phyloP scores from a whole-genome alignment of 805 yeast species.

The Pichia heedii region DNA sequence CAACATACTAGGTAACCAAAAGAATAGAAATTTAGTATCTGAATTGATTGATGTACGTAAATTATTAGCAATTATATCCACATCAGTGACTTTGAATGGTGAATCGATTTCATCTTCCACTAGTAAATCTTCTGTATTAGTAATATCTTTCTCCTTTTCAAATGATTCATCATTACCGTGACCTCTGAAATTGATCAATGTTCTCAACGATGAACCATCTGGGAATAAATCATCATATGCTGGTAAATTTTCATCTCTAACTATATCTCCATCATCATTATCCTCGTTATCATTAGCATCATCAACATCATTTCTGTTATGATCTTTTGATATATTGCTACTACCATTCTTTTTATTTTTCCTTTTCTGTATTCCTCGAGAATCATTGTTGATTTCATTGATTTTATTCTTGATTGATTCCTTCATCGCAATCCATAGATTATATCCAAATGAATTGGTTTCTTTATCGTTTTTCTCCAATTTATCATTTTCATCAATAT shows the following conservation, averaged over 20 bases:
- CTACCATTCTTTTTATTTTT: not conserved
- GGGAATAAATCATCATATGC: constrained; percentile 73
- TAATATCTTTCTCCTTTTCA: not conserved
- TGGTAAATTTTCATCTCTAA: constrained; percentile 50
- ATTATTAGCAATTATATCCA: constrained; percentile 18
- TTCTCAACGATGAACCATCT: constrained; percentile 26
- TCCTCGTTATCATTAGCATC: constrained; percentile 19
- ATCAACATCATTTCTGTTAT: not conserved
- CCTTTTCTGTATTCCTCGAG: not conserved
- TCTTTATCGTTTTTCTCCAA: not conserved
- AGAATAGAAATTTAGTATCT: constrained; percentile 78
- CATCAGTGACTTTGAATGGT: constrained; percentile 2
- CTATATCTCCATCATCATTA: constrained; percentile 28
- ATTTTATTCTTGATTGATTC: constrained; percentile 17
- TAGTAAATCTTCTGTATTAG: not conserved
- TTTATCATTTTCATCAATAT: not conserved
- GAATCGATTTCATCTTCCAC: not conserved
- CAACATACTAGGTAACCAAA: constrained; percentile 80
- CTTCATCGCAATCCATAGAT: constrained; percentile 26
- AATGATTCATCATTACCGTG: constrained; percentile 4
- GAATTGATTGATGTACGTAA: constrained; percentile 44
- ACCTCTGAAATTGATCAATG: constrained; percentile 24
- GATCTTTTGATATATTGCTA: too few relatives aligned
- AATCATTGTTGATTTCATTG: constrained; percentile 7
- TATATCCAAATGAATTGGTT: constrained; percentile 18